Base-by-base conservation (phyloP, 768 basidiomycete genomes). In the Mycena kentingensis region DNA sequence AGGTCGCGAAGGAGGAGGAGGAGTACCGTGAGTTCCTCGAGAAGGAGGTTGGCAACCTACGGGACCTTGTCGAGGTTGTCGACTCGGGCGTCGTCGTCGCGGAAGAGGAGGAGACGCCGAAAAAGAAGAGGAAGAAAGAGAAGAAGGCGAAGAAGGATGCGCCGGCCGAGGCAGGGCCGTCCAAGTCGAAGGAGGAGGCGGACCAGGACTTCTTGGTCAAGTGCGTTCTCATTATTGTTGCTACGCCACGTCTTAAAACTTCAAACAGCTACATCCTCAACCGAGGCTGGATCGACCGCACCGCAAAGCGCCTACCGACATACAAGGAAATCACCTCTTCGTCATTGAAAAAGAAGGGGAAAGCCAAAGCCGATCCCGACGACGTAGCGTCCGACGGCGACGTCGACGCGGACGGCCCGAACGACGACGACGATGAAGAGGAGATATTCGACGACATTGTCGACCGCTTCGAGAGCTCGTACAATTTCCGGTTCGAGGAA, bases 401-500 rank as follows among this genome's bases (percentile, higher is more conserved):
- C 15, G 51, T 60, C 26, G 65, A 63, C 22, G 57, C 60, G 0
- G 41, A 57, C 8, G 62, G 54, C 3, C 55, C 65, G 5, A 70
- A 66, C 19, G 67, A 67, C 1, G 69, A 69, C 12, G 71, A 74
- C 32, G 65, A 65, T 1, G 68, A 77, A 8, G 82, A 87, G 10
- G 87, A 86, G 29, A 80, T 89, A 16, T 97, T 97, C 61, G 93
- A 97, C 48, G 92, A 96, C 37, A 84, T 90, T 56, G 89, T 85
- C 5, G 95, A 97, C 25, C 82, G 83, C 37, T 99, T 98, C 59
- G 97, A 99, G 72, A 84, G 83, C n/a, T 90, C 89, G 15, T 99
- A 98, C 73, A 98, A 98, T 69, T 97, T 97, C 73, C 85, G 97
- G 47, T 99, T 93, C 67, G 96, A 99, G 68, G 96, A 99, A 70